Base-by-base conservation (phyloP, 2,329 filamentous ascomycete species). In the Alternaria novae-zelandiae region DNA sequence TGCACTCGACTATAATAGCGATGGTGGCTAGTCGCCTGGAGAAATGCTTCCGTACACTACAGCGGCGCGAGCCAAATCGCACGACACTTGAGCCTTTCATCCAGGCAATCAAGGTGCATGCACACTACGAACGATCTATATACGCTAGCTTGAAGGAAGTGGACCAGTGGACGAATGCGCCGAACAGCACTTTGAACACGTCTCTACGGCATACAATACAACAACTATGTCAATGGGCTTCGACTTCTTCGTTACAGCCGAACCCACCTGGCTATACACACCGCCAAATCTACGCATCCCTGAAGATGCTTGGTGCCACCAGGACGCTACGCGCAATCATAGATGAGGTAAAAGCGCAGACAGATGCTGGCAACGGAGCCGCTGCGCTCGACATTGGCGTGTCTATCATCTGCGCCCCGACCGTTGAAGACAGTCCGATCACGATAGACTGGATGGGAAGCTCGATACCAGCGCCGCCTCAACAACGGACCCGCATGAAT, bases 31-130 rank as follows among this genome's bases (percentile, higher is more conserved):
- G 88, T 62, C 88, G 89, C 0, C 80, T 94, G 3, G 89, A 91
- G 70, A 86, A 88, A 63, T 87, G 88, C 2, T 84, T 95, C 13
- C 86, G 88, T 26, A 87, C 86, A 13, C 87, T 92, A 57, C 89
- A 91, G 70, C 86, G 87, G 25, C 87, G 87, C 28, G 87, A 91
- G 47, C 90, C 91, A 0, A 86, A 86, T 54, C 89, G 89, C 54
- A 88, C 89, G 66, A 89, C 92, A 53, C 86, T 94, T 47, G 89
- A 91, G 59, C 89, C 89, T 2, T 83, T 96, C 2, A 83, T 92
- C 1, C 84, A 86, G n/a, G 83, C 86, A 0, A 86, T 95, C 21
- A 88, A 88, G 63, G 67, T 88, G 77, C 80, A 87, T 85, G 57
- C 86, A 78, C 55, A 85, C 43, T 86, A 84, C 68, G 85, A 90